Conservation (phyloP, 129 eudicot species). For the Kitagawia praeruptora region DNA sequence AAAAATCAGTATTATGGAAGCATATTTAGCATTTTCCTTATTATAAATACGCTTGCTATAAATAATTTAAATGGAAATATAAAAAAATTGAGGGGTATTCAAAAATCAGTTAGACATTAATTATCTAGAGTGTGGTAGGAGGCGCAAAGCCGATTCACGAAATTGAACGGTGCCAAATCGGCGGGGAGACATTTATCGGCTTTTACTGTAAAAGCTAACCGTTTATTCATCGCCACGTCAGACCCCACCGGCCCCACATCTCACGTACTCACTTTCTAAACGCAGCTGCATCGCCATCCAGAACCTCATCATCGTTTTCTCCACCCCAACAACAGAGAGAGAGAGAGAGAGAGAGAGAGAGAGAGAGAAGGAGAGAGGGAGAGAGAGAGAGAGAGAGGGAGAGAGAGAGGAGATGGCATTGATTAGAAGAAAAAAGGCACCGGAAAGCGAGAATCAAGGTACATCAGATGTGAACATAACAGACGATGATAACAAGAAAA, state of each 20-base stretch:
- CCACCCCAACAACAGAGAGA: neutral
- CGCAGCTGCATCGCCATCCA: neutral
- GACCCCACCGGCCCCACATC: neutral
- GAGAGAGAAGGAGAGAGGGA: no score
- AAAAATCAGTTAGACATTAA: neutral
- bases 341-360: no score
- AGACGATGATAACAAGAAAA: constrained; percentile 21
- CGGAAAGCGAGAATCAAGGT: constrained; percentile 20
- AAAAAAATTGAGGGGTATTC: neutral
- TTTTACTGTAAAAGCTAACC: neutral
- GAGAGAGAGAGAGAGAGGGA: no score
- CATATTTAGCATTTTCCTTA: no score
- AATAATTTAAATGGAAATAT: no score
- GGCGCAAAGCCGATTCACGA: neutral
- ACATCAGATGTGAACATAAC: constrained; percentile 12
- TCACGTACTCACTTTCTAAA: neutral
- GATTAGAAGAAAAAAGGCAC: constrained; percentile 37
- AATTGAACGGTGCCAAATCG: constrained; percentile 4
- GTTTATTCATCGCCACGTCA: neutral
- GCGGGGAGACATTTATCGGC: neutral
- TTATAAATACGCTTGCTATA: no score
- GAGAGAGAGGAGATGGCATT: constrained; percentile 28
- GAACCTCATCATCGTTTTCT: neutral
- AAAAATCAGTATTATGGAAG: no score
- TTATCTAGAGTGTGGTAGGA: neutral